Evolutionary conservation across 164 flowering plant species (phyloP), one percentile per base, ranked within the genome.

Genomic region (Stephania yunnanensis): DNA sequence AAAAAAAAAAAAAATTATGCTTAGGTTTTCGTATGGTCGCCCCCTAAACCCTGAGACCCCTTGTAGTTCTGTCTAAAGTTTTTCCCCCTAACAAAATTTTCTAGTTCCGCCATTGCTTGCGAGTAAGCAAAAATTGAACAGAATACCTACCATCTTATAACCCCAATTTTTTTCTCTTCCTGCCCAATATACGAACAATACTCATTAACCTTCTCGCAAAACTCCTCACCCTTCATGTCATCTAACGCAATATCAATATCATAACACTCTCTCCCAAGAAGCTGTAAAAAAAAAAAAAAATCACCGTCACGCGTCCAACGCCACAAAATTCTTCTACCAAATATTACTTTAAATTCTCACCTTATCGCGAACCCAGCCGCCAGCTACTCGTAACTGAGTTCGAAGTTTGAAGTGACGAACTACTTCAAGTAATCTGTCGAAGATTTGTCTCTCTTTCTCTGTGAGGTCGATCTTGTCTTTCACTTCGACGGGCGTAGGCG

Each of bases 301-400:
- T 58, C 55, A 73, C 52, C 15, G 67, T 31, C 46, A 75, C 13
- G 30, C 30, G 72, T 29, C 58, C 36, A 31, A n/a, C 20, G 7
- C 71, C 22, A 5, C 19, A 74, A 72, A 25, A 17, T n/a, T 53
- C 10, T 8, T 30, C 6, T 11, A 74, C 1, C 1, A 58, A 50
- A 50, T 15, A 6, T 3, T 44, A 9, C 29, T 22, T 31, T 0
- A 13, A 20, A 65, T 31, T 29, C n/a, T 46, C 10, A 93, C 98
- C 97, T 96, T 96, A 75, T 96, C 97, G 55, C 99, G 96, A 67
- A 96, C 99, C 99, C 98, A 96, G 30, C 99, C 99, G 25, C 99
- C 99, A 19, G 99, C 99, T 46, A 96, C 98, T 0, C 98, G 92
- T 65, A 94, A 97, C 87, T 92, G 91, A 44, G 93, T 93, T 15